Evolutionary conservation across 2,329 filamentous ascomycete species (phyloP).

Genomic region (Teratosphaeria viscida): DNA sequence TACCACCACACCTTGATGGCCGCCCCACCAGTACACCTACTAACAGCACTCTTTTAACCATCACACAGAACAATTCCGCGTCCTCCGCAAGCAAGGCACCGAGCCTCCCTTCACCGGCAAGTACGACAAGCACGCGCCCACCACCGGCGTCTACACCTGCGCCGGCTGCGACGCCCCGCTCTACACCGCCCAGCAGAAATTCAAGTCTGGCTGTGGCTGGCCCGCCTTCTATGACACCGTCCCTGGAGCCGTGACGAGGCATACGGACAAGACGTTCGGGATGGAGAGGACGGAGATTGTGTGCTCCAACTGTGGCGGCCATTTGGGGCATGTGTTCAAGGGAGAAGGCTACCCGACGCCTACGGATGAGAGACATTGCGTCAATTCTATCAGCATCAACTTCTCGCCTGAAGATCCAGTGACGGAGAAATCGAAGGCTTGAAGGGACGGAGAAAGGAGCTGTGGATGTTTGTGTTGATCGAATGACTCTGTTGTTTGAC

Average conservation of each 20-base stretch:
- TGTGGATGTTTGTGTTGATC: background rate
- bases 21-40: background rate
- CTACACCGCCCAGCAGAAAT: slow-evolving; percentile 90
- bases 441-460: background rate
- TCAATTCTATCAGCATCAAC: slow-evolving; percentile 84
- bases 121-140: slow-evolving; percentile 77
- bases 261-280: slow-evolving; percentile 65
- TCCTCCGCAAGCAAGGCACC: slow-evolving; percentile 86
- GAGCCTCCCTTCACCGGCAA: slow-evolving; percentile 70
- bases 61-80: slow-evolving; percentile 79
- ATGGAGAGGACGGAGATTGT: slow-evolving; percentile 89
- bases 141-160: slow-evolving; percentile 72
- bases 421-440: slow-evolving; percentile 27
- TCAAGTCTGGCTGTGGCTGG: slow-evolving; percentile 94
- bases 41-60: background rate
- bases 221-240: slow-evolving; percentile 95
- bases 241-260: slow-evolving; percentile 76
- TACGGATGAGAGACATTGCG: slow-evolving; percentile 93
- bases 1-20: background rate
- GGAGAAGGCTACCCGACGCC: slow-evolving; percentile 75
- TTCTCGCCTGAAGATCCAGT: slow-evolving; percentile 59
- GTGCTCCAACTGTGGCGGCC: slow-evolving; percentile 87
- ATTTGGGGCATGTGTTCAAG: slow-evolving; percentile 85
- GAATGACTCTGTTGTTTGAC: background rate
- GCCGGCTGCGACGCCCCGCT: slow-evolving; percentile 77